Evolutionary conservation across 148 eudicot genomes (phyloP).

Genomic region (Chenopodium formosanum): DNA sequence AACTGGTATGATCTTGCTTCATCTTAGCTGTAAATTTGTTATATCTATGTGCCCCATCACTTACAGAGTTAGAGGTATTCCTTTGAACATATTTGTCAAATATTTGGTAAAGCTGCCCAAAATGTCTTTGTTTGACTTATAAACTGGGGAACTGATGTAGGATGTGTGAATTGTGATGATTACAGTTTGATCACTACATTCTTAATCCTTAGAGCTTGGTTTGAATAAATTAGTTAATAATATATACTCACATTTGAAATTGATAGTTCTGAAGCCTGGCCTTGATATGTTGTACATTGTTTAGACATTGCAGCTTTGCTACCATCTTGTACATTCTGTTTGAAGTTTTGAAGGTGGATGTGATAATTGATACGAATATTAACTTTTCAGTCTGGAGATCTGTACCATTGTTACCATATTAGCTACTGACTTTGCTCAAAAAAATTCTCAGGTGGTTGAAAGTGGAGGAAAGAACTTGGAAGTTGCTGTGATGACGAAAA

Average conservation of each 20-base stretch:
- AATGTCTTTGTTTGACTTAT: not conserved
- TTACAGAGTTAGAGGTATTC: not conserved
- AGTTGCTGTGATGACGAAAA: constrained; percentile 93
- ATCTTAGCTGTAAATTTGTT: not conserved
- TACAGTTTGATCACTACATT: not conserved
- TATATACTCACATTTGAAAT: not conserved
- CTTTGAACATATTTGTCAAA: not conserved
- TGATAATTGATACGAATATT: not conserved
- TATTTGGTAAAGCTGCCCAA: not conserved
- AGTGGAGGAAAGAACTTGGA: constrained; percentile 99
- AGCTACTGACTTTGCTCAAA: not conserved
- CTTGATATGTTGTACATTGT: not conserved
- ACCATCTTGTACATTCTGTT: not conserved
- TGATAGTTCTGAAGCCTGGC: not conserved
- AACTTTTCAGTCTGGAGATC: not conserved
- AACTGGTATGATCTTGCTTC: not conserved
- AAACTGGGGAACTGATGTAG: not conserved
- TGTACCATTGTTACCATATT: not conserved
- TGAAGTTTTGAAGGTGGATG: not conserved
- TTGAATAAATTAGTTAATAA: not conserved
- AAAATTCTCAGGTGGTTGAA: constrained; percentile 71
- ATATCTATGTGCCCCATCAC: not conserved
- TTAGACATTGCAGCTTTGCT: not conserved
- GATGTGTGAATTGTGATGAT: not conserved
- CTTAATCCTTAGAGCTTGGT: not conserved